Evolutionary conservation across 345 rosid species (phyloP), one percentile per base, ranked within the genome.

Genomic region (Crucihimalaya himalaica): DNA sequence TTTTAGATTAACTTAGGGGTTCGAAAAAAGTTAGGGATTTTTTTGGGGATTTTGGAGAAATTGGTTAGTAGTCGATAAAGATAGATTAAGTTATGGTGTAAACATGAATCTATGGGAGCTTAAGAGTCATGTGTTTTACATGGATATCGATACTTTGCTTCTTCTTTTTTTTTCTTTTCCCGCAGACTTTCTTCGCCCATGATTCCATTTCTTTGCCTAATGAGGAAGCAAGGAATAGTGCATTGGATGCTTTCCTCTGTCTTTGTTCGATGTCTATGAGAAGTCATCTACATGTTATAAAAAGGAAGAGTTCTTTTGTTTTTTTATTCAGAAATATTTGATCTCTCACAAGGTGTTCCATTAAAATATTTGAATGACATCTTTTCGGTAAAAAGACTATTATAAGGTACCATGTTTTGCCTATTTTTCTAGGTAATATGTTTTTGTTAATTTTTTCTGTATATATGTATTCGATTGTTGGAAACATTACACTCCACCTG

Each of bases 111-210:
- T 10, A 10, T 35, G 25, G 40, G n/a, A n/a, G n/a, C n/a, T 34
- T 34, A 34, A 35, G 39, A 3, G 3, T 35, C 40, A 35, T 35
- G 40, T 35, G 40, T 35, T 2, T 35, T 4, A 35, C 40, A 35
- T 35, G 39, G 61, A 37, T 37, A 59, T 67, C 13, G n/a, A 75
- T 68, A 75, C 79, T 68, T 68, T 68, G 79, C 69, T 32, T 46
- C 51, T 18, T 46, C 51, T 43, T 3, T 31, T 23, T 57, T 25
- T 4, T 48, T 9, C 61, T 4, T 48, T 9, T 50, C 37, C 15
- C 45, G 0, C 1, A 29, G 29, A 75, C 28, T 12, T 51, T 52
- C 28, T 67, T 28, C 19, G 37, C 31, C 0, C 47, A 43, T 43
- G 2, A 43, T 37, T 56, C 72, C 11, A 29, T 28, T 18, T 47